Evolutionary conservation across 2,329 filamentous ascomycete species (phyloP).

Genomic region (Epichloe baconii): DNA sequence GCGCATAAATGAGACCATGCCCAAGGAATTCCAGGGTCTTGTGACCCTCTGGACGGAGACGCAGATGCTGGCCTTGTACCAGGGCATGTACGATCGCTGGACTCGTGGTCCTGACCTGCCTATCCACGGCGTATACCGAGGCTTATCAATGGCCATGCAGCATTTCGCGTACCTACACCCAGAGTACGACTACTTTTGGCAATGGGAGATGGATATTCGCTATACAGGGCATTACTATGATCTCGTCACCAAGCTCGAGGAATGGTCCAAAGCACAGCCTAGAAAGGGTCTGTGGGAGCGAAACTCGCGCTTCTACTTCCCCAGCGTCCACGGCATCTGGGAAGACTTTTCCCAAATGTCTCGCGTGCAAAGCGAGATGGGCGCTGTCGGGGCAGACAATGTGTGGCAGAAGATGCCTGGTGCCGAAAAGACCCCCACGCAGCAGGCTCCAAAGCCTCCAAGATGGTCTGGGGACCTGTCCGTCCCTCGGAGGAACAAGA

Average conservation of each 20-base stretch:
- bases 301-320: conserved; percentile 65
- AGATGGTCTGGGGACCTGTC: conserved; percentile 72
- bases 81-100: conserved; percentile 71
- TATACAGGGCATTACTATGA: conserved; percentile 83
- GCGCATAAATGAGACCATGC: conserved; percentile 55
- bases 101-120: conserved; percentile 52
- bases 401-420: conserved; percentile 46
- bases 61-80: conserved; percentile 84
- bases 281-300: conserved; percentile 74
- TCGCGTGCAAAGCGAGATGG: conserved; percentile 61
- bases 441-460: conserved; percentile 32
- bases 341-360: conserved; percentile 65
- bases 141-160: conserved; percentile 87
- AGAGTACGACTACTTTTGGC: conserved; percentile 86
- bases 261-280: conserved; percentile 60
- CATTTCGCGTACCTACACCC: conserved; percentile 81
- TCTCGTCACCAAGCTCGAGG: conserved; percentile 53
- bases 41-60: conserved; percentile 88
- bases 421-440: conserved; percentile 23
- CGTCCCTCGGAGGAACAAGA: conserved; percentile 55
- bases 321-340: conserved; percentile 63
- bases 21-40: conserved; percentile 77
- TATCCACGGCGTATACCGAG: conserved; percentile 85
- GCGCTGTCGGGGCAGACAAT: conserved; percentile 51
- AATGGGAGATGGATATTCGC: conserved; percentile 89